These are phyloP conservation scores for Pseudoneurospora amorphoporcata DNA, from an alignment of 495 filamentous ascomycete genomes.

Conservation along the genomic window DNA sequence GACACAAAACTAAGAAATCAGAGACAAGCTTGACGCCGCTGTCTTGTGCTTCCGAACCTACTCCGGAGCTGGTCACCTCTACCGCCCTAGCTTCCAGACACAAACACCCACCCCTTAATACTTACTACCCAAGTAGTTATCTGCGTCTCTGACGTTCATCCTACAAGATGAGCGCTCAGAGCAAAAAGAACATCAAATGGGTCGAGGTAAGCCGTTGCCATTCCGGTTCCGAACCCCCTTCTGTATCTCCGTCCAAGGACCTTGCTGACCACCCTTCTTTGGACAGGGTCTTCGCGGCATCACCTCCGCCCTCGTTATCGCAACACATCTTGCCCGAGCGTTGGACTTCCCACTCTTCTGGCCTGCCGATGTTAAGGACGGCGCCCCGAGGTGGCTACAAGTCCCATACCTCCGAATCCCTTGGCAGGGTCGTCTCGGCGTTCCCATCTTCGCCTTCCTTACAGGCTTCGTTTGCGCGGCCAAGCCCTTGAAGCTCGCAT, in stretches of 20 bases:
- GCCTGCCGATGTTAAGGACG: constrained; percentile 38
- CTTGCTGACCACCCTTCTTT: neutral
- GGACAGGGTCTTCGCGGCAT: constrained; percentile 51
- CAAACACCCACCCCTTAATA: neutral
- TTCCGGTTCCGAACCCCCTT: neutral
- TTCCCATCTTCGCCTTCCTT: constrained; percentile 56
- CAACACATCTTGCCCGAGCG: constrained; percentile 52
- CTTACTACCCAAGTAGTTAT: neutral
- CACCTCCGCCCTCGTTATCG: constrained; percentile 53
- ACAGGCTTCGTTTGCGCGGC: constrained; percentile 59
- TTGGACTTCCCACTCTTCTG: constrained; percentile 48
- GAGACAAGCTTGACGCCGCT: neutral
- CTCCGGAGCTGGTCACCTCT: neutral
- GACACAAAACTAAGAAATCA: neutral
- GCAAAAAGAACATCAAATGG: constrained; percentile 27
- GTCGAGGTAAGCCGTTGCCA: constrained; percentile 21
- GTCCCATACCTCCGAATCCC: constrained; percentile 51
- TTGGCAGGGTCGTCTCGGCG: constrained; percentile 52
- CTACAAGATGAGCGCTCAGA: constrained; percentile 14
- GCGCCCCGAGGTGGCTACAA: constrained; percentile 43
- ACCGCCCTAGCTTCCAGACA: neutral
- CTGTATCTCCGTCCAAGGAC: neutral
- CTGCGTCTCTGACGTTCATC: neutral
- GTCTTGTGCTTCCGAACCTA: neutral
- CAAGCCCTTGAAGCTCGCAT: constrained; percentile 50